phyloP scores from a whole-genome alignment of 805 yeast species.

The Teunomyces stri region DNA sequence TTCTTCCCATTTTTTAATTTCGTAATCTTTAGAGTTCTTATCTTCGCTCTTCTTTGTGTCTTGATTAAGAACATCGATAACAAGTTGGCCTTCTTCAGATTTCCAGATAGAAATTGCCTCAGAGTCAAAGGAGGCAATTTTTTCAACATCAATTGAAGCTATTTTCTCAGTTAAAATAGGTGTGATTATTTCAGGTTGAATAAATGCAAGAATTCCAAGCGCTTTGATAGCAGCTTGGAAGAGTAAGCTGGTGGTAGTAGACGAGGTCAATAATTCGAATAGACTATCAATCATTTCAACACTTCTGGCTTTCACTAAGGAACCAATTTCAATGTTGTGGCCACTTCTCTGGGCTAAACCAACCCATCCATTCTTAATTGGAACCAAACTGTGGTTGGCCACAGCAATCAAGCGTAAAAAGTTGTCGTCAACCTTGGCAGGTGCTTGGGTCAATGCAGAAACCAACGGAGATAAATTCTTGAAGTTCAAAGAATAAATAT shows the following conservation, averaged over 20 bases:
- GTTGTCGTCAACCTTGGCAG: slow-evolving; percentile 15
- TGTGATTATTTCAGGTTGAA: slow-evolving; percentile 55
- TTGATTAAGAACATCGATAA: slow-evolving; percentile 56
- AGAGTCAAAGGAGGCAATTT: slow-evolving; percentile 41
- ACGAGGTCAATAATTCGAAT: slow-evolving; percentile 16
- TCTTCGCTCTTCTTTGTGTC: slow-evolving; percentile 45
- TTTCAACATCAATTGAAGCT: slow-evolving; percentile 28
- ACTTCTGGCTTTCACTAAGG: slow-evolving; percentile 37
- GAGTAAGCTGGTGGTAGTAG: slow-evolving; percentile 39
- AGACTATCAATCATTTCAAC: slow-evolving; percentile 19
- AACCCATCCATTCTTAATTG: slow-evolving; percentile 66
- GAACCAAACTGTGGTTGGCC: slow-evolving; percentile 27
- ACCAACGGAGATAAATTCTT: slow-evolving; percentile 24
- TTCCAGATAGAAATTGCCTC: slow-evolving; percentile 63
- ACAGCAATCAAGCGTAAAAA: slow-evolving; percentile 24
- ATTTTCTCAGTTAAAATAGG: slow-evolving; percentile 50
- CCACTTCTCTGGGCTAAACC: slow-evolving; percentile 60
- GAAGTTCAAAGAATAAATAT: slow-evolving; percentile 14
- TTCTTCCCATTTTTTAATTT: slow-evolving; percentile 87
- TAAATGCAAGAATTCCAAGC: slow-evolving; percentile 49
- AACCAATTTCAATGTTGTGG: slow-evolving; percentile 58
- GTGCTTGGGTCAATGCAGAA: slow-evolving; percentile 22
- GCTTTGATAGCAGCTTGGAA: slow-evolving; percentile 46
- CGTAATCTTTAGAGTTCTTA: slow-evolving; percentile 81
- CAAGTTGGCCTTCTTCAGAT: slow-evolving; percentile 67